Conservation (phyloP, 345 rosid genomes). For the Laguncularia racemosa region DNA sequence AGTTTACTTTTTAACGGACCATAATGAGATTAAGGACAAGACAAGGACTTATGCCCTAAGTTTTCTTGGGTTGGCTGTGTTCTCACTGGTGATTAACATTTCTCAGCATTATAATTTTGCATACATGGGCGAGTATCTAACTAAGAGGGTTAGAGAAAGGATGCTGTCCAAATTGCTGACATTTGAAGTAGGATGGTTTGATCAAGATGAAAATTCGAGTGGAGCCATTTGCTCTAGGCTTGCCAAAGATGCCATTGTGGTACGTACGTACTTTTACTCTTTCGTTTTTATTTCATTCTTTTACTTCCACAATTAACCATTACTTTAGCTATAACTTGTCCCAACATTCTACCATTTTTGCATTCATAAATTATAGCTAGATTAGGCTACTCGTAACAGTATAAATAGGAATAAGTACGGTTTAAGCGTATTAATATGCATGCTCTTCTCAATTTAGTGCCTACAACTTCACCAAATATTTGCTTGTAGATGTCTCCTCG, state of each 20-base stretch:
- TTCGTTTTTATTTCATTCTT: neutral
- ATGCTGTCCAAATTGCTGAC: constrained; percentile 63
- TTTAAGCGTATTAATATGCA: too few species aligned
- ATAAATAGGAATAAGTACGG: too few species aligned
- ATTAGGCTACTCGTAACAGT: too few species aligned
- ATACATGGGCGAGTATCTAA: constrained; percentile 62
- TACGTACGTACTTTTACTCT: constrained; percentile 29
- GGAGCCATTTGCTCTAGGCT: constrained; percentile 62
- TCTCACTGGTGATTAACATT: constrained; percentile 36
- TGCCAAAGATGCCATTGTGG: constrained; percentile 64
- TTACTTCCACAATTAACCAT: too few species aligned
- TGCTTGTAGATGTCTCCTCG: too few species aligned
- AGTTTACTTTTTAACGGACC: constrained; percentile 18
- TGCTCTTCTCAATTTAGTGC: too few species aligned
- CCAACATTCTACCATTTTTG: too few species aligned
- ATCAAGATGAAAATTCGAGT: constrained; percentile 60
- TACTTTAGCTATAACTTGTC: too few species aligned
- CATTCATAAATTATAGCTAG: too few species aligned
- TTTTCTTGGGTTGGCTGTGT: constrained; percentile 24
- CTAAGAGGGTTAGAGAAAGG: constrained; percentile 56
- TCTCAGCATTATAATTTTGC: constrained; percentile 59
- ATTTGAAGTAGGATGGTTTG: constrained; percentile 77
- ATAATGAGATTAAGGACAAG: constrained; percentile 24
- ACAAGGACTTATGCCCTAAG: constrained; percentile 21
- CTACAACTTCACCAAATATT: too few species aligned